Conservation (phyloP, 805 yeast genomes). For the Schwanniomyces polymorphus region DNA sequence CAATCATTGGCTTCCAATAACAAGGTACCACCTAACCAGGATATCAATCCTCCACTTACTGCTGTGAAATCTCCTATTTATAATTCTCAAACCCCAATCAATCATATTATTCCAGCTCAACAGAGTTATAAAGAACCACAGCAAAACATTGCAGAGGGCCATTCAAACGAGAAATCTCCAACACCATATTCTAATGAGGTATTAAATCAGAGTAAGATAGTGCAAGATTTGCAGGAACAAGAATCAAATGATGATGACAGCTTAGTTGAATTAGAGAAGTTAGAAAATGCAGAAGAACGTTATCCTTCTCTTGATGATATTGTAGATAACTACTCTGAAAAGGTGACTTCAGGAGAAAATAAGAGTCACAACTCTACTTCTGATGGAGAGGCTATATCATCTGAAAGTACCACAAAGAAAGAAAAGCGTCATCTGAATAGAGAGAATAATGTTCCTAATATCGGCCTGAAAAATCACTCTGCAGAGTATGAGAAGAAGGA, state of each 20-base stretch:
- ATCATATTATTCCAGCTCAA: not conserved
- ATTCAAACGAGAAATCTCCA: not conserved
- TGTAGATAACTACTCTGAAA: constrained; percentile 2
- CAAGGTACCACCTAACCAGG: constrained; percentile 6
- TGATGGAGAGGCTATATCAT: not conserved
- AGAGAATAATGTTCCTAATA: constrained; percentile 10
- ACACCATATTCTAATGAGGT: not conserved
- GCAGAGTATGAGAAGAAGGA: constrained; percentile 29
- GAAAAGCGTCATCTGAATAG: constrained; percentile 8
- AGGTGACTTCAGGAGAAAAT: not conserved
- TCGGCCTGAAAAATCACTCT: constrained; percentile 13
- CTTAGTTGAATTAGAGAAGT: constrained; percentile 36
- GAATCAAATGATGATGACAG: constrained; percentile 15
- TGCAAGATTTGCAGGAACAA: not conserved
- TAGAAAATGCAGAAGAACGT: constrained; percentile 49
- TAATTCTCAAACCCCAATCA: constrained; percentile 6
- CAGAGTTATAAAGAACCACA: constrained; percentile 10
- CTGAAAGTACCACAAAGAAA: not conserved
- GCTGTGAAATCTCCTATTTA: constrained; percentile 14
- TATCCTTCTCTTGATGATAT: constrained; percentile 50
- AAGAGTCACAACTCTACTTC: not conserved
- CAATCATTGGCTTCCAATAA: constrained; percentile 16
- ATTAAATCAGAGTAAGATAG: not conserved
- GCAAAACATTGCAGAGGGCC: not conserved
- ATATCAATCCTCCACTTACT: constrained; percentile 2